Base-by-base conservation (phyloP, 108 stramenopile genomes). In the Discostella pseudostelligera region DNA sequence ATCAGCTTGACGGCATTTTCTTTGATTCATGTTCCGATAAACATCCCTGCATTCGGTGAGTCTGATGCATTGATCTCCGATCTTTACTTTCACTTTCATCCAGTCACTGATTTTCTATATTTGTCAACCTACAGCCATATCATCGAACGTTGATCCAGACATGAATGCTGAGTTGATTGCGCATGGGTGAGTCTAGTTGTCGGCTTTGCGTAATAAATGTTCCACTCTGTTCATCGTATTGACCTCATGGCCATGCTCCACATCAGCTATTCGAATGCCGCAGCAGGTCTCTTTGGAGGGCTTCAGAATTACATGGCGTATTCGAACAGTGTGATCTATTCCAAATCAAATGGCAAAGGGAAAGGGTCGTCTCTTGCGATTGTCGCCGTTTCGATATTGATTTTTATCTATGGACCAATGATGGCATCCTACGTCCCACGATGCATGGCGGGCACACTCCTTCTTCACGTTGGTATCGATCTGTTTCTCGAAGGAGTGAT, bases 11-110 rank as follows among this genome's bases (percentile, higher is more conserved):
- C 72, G 49, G 64, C 75, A 22, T 91, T 91, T 65, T 77, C 79
- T 10, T 60, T 92, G 39, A 84, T 87, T 40, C 90, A 92, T 61
- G 87, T 92, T 11, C 91, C 91, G 17, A 88, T 92, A 66, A 92
- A 89, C 58, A 86, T 92, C 49, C 91, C 91, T 19, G 80, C 84
- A 16, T 83, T 89, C 58, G 83, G 48, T 50, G 49, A n/a, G 21
- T 50, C 3, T 50, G 49, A 8, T 47, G 6, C 8, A 16, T 47
- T 14, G 6, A 7, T 47, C 16, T 47, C 7, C 1, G 20, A 47
- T 47, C 7, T 7, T 47, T 17, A 3, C 6, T 45, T 6, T 16
- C 44, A 17, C 2, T 45, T 16, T 8, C 39, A 44, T 44, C 43
- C 13, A 44, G n/a, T 47, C 46, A 47, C 16, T 14, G 1, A 32